Evolutionary conservation across 257 asterid species (phyloP).

Genomic region (Paraleonurus japonicus): DNA sequence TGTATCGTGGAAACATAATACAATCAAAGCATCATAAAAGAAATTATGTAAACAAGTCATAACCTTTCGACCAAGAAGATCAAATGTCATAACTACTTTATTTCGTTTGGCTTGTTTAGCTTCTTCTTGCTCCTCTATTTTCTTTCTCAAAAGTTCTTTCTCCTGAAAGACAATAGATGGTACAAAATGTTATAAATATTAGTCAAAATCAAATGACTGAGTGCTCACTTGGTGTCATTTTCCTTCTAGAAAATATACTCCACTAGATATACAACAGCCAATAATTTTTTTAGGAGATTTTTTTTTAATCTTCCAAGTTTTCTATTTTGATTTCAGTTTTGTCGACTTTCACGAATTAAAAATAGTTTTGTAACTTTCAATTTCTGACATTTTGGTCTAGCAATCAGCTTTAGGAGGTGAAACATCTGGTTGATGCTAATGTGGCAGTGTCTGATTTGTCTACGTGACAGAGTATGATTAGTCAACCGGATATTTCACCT

Average conservation of each 20-base stretch:
- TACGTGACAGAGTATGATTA: no score
- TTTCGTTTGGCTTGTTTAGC: slow-evolving; percentile 70
- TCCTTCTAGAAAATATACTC: no score
- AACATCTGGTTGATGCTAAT: no score
- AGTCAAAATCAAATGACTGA: background rate
- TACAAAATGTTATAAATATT: background rate
- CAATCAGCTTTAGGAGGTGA: no score
- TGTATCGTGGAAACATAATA: background rate
- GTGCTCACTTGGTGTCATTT: background rate
- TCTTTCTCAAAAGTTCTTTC: slow-evolving; percentile 76
- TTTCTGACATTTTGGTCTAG: no score
- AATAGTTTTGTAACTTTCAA: no score
- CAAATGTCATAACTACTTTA: slow-evolving; percentile 82
- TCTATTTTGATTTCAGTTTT: no score
- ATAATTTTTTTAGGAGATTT: no score
- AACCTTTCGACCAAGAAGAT: slow-evolving; percentile 96
- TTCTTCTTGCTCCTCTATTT: slow-evolving; percentile 80
- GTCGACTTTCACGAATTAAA: no score
- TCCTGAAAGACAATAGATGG: slow-evolving; percentile 51
- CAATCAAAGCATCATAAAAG: slow-evolving; percentile 7
- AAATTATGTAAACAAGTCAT: slow-evolving; percentile 17
- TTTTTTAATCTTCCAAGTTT: no score
- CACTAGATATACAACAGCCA: background rate
- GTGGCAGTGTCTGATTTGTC: no score
- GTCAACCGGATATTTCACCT: no score